phyloP scores from a whole-genome alignment of 805 yeast species.

The Ogataea trehaloabstinens region DNA sequence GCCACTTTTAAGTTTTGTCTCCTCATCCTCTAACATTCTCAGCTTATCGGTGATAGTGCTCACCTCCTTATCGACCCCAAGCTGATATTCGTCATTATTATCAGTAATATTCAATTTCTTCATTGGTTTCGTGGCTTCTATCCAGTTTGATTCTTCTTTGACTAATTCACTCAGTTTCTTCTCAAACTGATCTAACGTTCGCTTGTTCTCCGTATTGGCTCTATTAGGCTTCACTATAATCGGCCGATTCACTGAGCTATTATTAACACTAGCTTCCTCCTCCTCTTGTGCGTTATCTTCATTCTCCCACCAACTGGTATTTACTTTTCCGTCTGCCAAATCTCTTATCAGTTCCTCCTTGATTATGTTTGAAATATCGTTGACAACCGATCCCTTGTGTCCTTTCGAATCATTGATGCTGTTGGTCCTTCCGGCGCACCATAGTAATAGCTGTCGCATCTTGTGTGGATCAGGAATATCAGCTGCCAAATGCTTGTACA shows the following conservation, averaged over 20 bases:
- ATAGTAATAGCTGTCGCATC: constrained; percentile 64
- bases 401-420: constrained; percentile 20
- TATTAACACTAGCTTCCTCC: constrained; percentile 14
- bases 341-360: constrained; percentile 62
- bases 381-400: constrained; percentile 19
- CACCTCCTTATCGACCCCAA: constrained; percentile 11
- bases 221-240: constrained; percentile 52
- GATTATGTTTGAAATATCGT: constrained; percentile 59
- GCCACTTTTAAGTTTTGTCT: constrained; percentile 8
- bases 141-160: constrained; percentile 49
- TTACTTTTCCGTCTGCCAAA: constrained; percentile 54
- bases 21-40: constrained; percentile 11
- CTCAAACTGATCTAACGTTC: constrained; percentile 46
- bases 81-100: constrained; percentile 3
- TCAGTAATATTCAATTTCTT: constrained; percentile 9
- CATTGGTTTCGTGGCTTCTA: constrained; percentile 6
- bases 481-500: constrained; percentile 60
- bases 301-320: constrained; percentile 67
- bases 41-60: constrained; percentile 14
- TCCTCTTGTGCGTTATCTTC: constrained; percentile 26
- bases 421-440: constrained; percentile 60
- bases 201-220: constrained; percentile 51
- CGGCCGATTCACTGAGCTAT: constrained; percentile 28
- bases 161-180: constrained; percentile 42
- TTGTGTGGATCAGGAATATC: constrained; percentile 69